Evolutionary conservation across 2,329 filamentous ascomycete species (phyloP).

Genomic region (Diaporthe citrichinensis): DNA sequence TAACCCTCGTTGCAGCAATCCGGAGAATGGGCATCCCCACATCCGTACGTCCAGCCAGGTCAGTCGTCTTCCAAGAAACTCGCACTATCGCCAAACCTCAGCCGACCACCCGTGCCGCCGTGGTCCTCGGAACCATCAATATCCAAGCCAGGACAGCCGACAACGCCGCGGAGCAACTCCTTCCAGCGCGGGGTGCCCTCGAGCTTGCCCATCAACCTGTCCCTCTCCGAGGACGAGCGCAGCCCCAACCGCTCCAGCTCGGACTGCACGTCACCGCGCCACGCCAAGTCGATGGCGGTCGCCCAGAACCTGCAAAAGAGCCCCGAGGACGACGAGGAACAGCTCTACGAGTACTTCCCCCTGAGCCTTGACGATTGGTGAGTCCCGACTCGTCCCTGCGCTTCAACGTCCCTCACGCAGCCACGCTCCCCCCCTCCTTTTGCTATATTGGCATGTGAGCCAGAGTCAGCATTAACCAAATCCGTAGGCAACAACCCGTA

Average conservation of each 20-base stretch:
- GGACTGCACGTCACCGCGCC: conserved; percentile 58
- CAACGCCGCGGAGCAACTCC: conserved; percentile 43
- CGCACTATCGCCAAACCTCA: conserved; percentile 65
- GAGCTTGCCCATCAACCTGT: conserved; percentile 63
- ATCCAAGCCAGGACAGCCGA: conserved; percentile 43
- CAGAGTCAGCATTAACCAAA: conserved; percentile 44
- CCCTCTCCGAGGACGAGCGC: conserved; percentile 72
- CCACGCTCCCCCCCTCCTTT: conserved; percentile 39
- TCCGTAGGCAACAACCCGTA: conserved; percentile 81
- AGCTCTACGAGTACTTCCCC: conserved; percentile 95
- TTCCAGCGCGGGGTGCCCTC: conserved; percentile 45
- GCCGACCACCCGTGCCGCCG: conserved; percentile 67
- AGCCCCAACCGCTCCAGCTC: conserved; percentile 67
- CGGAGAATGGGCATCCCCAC: conserved; percentile 62
- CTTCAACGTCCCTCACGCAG: neutral
- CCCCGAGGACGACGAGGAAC: conserved; percentile 82
- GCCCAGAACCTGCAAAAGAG: conserved; percentile 65
- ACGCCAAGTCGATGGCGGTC: conserved; percentile 55
- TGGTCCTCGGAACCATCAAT: conserved; percentile 59
- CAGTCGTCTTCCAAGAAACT: conserved; percentile 67
- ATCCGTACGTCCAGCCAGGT: conserved; percentile 54
- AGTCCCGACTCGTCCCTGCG: conserved; percentile 42
- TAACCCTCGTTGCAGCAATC: conserved; percentile 49
- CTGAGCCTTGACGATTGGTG: conserved; percentile 90
- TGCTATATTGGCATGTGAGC: neutral